Evolutionary conservation across 306 rosid genomes (phyloP), one percentile per base, ranked within the genome.

Genomic region (Macrotyloma uniflorum): DNA sequence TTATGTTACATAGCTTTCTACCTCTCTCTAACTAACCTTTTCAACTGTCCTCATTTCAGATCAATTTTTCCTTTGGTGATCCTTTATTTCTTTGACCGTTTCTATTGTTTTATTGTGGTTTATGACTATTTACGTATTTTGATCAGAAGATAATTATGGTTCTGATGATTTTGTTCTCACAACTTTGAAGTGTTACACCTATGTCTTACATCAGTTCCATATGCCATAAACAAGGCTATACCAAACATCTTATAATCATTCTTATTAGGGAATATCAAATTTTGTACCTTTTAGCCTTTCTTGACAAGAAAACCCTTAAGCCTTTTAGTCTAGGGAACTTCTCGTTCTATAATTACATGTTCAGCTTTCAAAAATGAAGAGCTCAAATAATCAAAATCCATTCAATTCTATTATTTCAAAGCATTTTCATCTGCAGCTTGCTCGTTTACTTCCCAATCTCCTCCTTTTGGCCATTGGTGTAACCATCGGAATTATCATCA

Each of bases 401-500:
- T 5, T 54, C 16, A 80, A 50, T 72, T 32, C 82, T 1, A 38
- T 76, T 1, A 38, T 76, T 70, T 61, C 88, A 14, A 93, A 81
- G 57, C 14, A 58, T 46, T 13, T 9, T 66, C 89, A 73, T 61
- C 20, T 58, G 9, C 85, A 83, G 13, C 78, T 81, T 19, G 58
- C 73, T 46, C 86, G 81, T 43, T 65, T 80, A 30, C 82, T 93
- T 10, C 46, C 80, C 6, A 75, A 63, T 77, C 18, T 89, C 67
- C 69, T 90, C 42, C 74, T 90, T 75, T 80, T 93, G 15, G 91
- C 74, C 1, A 84, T 75, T 78, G 96, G 98, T 24, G 26, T 90
- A 4, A 80, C 90, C 45, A 51, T 89, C 61, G 98, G 94, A 49
- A 54, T 89, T 55, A 74, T 85, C 54, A 51, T 82, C 8, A 75